These are phyloP conservation scores for Penicillium brasilianum DNA, from an alignment of 2,329 filamentous ascomycete genomes.

Conservation along the genomic window DNA sequence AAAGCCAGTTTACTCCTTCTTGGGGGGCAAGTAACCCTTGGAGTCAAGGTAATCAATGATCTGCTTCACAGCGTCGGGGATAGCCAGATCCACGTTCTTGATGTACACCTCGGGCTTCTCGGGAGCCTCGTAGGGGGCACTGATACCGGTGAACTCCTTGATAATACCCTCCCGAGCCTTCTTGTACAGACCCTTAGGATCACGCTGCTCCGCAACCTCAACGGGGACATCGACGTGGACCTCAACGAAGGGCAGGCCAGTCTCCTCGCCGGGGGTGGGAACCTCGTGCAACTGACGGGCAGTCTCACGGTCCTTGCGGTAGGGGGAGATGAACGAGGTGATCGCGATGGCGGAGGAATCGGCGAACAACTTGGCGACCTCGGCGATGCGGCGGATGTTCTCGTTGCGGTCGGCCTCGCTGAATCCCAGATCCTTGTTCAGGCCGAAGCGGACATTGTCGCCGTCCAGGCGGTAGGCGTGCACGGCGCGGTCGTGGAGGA, in stretches of 20 bases:
- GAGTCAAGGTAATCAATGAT: slow-evolving; percentile 79
- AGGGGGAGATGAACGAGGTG: slow-evolving; percentile 96
- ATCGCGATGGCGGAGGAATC: slow-evolving; percentile 86
- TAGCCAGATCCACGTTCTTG: slow-evolving; percentile 76
- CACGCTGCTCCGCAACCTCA: slow-evolving; percentile 89
- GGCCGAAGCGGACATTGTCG: slow-evolving; percentile 96
- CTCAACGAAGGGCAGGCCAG: slow-evolving; percentile 84
- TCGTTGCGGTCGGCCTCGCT: slow-evolving; percentile 91
- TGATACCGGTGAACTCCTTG: slow-evolving; percentile 96
- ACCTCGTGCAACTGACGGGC: slow-evolving; percentile 80
- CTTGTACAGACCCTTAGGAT: slow-evolving; percentile 98
- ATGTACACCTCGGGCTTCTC: slow-evolving; percentile 85
- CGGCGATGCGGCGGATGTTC: slow-evolving; percentile 95
- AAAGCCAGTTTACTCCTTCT: slow-evolving; percentile 37
- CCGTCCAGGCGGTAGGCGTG: slow-evolving; percentile 93
- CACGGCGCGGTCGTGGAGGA: slow-evolving; percentile 73
- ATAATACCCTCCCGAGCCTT: slow-evolving; percentile 93
- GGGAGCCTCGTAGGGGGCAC: slow-evolving; percentile 92
- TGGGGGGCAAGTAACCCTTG: slow-evolving; percentile 64
- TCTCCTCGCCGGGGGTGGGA: slow-evolving; percentile 61
- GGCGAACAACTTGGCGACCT: slow-evolving; percentile 96
- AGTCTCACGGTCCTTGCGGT: slow-evolving; percentile 80
- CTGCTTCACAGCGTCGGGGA: slow-evolving; percentile 85
- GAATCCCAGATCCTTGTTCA: slow-evolving; percentile 98
- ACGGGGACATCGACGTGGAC: slow-evolving; percentile 91